Base-by-base conservation (phyloP, 2,329 filamentous ascomycete genomes). In the Colletotrichum navitas region DNA sequence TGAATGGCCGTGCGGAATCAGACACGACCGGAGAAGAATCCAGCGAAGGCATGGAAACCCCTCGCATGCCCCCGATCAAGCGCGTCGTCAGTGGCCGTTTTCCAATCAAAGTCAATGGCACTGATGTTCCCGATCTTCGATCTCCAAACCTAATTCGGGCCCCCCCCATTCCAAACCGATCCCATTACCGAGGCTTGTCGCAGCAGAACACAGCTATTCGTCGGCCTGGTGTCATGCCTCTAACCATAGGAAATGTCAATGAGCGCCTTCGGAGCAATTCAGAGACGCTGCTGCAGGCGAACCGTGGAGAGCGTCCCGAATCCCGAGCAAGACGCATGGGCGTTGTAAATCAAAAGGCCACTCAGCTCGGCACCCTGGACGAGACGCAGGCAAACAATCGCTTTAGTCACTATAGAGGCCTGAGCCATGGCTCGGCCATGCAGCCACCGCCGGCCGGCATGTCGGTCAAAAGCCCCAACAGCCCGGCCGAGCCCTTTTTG, bases 1-100 rank as follows among this genome's bases (percentile, higher is more conserved):
- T 87, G 66, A 85, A 82, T 45, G 87, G 85, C 64, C 85, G 86
- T 41, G 84, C 85, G 36, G 88, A 90, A 71, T 81, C 83, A 5
- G 89, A 91, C 70, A 86, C 86, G 36, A 86, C 85, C 1, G 86
- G 85, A 11, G 89, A 92, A 72, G 89, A 91, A 74, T 87, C 83
- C 14, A 93, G 91, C 74, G 94, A 97, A 77, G 91, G 89, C 51
- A 89, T 90, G 24, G 94, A 97, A 79, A 95, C 93, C 0, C 94
- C 94, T 11, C 92, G 93, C 41, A 90, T 92, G 66, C 88, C 87
- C 1, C 81, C 80, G 0, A 80, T 89, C 73, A 91, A 89, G 78
- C 87, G 90, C 68, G 88, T 87, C 47, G 85, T 88, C 61, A 91
- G 90, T 75, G 90, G 90, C 29, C 86, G 90, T 18, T 92, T 92